Base-by-base conservation (phyloP, 1,284 basidiomycete species). In the Porodaedalea pini region DNA sequence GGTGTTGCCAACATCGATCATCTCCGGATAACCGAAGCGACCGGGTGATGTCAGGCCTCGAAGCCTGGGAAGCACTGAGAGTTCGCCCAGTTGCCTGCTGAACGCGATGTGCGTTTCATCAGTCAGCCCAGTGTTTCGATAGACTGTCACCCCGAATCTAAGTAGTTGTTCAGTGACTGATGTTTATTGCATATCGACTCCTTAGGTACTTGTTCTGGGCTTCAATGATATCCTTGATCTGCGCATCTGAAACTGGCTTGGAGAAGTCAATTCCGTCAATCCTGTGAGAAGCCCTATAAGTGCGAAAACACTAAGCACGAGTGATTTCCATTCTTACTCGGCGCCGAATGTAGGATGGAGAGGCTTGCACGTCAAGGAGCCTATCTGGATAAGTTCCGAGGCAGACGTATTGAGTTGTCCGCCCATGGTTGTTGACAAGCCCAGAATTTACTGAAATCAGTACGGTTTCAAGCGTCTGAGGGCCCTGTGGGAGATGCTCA, bases 91-190 rank as follows among this genome's bases (percentile, higher is more conserved):
- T 44, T 67, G 60, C 15, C 61, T 61, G 10, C 63, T 65, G 47
- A 67, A 68, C 10, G 61, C 61, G 23, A 68, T 61, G 36, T 67
- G 65, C 17, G 57, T 29, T 29, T 56, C 57, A 43, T 68, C 64
- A 32, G 62, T 57, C 5, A 68, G 50, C 3, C 64, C 64, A 2
- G 67, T 68, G 25, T 64, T 61, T 23, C 67, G 61, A 56, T 67
- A 68, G 32, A 68, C 61, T 21, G 66, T 62, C 2, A 68, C 65
- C 10, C 61, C 67, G 47, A 66, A 68, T 55, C 62, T 62, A 51
- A 51, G 29, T 36, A 48, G 29, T 19, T 50, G 25, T 44, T 44
- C 6, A 34, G 6, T 34, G 13, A 6, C 7, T 34, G 32, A 34
- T 6, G 32, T 6, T 34, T 13, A 34, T 34, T 34, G n/a, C n/a